Evolutionary conservation across 2,329 filamentous ascomycete genomes (phyloP).

Genomic region (Pseudocercospora fijiensis): DNA sequence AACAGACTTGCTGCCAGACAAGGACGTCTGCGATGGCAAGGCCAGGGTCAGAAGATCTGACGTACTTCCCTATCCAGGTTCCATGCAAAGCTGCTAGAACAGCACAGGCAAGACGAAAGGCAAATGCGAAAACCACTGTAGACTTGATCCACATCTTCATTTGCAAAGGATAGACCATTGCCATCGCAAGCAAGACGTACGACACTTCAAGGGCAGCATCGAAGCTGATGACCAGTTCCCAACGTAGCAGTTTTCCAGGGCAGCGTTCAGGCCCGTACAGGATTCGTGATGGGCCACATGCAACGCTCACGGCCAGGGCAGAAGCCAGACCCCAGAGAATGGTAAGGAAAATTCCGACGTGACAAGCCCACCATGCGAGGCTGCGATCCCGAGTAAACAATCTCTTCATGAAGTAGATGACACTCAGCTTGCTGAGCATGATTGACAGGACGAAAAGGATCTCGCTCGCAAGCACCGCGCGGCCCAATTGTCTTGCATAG

Average conservation of each 20-base stretch:
- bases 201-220: conserved; percentile 33
- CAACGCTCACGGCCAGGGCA: conserved; percentile 26
- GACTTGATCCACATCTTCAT: conserved; percentile 34
- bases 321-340: conserved; percentile 31
- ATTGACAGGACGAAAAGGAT: conserved; percentile 32
- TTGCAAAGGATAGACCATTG: conserved; percentile 33
- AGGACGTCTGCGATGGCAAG: conserved; percentile 29
- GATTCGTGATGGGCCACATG: conserved; percentile 20
- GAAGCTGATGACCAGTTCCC: conserved; percentile 30
- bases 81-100: conserved; percentile 25
- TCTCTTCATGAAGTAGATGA: conserved; percentile 36
- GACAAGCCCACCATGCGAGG: conserved; percentile 24
- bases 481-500: conserved; percentile 15
- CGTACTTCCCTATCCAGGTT: conserved; percentile 23
- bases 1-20: conserved; percentile 34
- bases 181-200: conserved; percentile 28
- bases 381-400: conserved; percentile 33
- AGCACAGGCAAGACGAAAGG: conserved; percentile 31
- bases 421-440: conserved; percentile 33
- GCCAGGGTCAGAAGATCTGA: conserved; percentile 26
- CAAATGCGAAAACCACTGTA: conserved; percentile 33
- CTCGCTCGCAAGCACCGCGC: conserved; percentile 30
- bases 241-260: conserved; percentile 25
- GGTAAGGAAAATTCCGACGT: conserved; percentile 22
- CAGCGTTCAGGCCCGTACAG: conserved; percentile 23